phyloP scores from a whole-genome alignment of 306 rosid genomes.

The Glycyrrhiza uralensis region DNA sequence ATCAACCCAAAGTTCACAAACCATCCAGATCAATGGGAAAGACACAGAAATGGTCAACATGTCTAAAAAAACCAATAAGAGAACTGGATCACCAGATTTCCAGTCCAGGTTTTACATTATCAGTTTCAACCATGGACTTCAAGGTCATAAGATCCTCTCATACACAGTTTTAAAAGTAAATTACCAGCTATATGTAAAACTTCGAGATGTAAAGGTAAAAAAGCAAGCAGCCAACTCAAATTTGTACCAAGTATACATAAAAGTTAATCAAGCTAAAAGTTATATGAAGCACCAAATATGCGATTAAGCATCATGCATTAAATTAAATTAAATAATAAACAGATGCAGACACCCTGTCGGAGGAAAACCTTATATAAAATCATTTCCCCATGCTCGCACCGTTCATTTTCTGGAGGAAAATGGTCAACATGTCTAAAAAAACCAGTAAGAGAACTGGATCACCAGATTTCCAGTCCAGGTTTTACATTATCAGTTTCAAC shows the following conservation, averaged over 20 bases:
- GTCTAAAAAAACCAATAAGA: not conserved
- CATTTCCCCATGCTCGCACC: slow-evolving; percentile 97
- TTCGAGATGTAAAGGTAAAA: not conserved
- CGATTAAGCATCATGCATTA: slow-evolving; percentile 2
- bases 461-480: not conserved
- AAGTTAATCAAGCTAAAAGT: not conserved
- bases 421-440: not conserved
- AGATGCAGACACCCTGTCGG: not conserved
- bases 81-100: not conserved
- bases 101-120: not conserved
- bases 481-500: not conserved
- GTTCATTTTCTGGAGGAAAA: slow-evolving; percentile 84
- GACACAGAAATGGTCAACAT: slow-evolving; percentile 3
- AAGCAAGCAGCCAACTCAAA: not conserved
- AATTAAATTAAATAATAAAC: slow-evolving; percentile 26
- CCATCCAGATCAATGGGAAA: not conserved
- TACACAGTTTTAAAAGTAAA: not conserved
- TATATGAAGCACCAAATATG: not conserved
- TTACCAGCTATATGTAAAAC: not conserved
- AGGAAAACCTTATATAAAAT: slow-evolving; percentile 74
- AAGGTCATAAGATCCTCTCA: not conserved
- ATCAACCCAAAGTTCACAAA: not conserved
- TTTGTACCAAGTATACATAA: not conserved
- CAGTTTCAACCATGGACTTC: not conserved
- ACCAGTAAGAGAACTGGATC: not conserved